These are phyloP conservation scores for Basidiobolus heterosporus DNA, from an alignment of 371 early-diverging fungal genomes.

Conservation along the genomic window DNA sequence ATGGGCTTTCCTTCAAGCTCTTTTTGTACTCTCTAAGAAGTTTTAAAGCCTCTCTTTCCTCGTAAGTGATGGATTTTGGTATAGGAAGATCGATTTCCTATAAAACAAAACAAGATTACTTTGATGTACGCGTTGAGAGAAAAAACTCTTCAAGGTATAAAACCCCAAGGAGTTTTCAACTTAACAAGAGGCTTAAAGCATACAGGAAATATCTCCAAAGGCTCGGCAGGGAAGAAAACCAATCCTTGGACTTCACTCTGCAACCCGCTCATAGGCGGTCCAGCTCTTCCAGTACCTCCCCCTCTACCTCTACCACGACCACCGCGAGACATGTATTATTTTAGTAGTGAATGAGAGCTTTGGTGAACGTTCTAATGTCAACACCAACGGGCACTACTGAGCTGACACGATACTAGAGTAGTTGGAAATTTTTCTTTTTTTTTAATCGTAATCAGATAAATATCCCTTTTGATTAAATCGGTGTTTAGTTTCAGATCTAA, in stretches of 20 bases:
- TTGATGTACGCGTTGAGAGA: not conserved
- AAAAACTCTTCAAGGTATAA: no score
- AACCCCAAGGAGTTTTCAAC: no score
- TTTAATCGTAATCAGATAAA: no score
- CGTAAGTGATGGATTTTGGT: not conserved
- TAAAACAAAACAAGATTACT: not conserved
- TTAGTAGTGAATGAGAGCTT: not conserved
- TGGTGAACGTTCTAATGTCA: no score
- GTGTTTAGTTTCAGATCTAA: no score
- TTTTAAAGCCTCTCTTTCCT: not conserved
- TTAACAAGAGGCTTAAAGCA: not conserved
- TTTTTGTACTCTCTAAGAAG: not conserved
- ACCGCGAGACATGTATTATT: not conserved
- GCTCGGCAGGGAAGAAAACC: not conserved
- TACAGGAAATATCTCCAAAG: constrained; percentile 1
- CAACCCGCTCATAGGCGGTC: not conserved
- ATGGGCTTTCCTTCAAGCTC: not conserved
- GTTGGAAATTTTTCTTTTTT: no score
- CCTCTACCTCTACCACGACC: constrained; percentile 1
- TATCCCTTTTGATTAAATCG: no score
- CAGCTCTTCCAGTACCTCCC: not conserved
- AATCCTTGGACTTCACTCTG: constrained; percentile 1
- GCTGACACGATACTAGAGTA: no score
- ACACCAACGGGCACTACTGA: no score
- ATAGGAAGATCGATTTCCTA: not conserved